Percentiles rank a stretch among this genome's conserved stretches.
These are phyloP conservation scores for Amoebophrya sp. DNA, from an alignment of 169 alveolate species.

Conservation along the genomic window DNA sequence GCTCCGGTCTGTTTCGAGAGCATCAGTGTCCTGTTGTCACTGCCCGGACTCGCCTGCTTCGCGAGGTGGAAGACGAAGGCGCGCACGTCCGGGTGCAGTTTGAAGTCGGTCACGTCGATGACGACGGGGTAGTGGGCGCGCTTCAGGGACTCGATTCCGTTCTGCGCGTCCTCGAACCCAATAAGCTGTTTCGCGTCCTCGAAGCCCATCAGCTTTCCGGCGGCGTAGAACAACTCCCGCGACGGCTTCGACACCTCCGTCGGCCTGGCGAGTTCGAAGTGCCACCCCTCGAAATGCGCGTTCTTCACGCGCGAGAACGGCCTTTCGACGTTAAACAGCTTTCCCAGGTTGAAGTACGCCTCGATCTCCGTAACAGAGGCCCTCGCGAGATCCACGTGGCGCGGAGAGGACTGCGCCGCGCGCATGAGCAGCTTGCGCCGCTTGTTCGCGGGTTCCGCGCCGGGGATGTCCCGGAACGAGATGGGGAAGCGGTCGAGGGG, in stretches of 20 bases:
- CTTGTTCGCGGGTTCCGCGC: no score
- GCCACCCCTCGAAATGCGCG: not conserved
- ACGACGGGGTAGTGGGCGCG: not conserved
- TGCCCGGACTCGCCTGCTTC: no score
- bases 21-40: no score
- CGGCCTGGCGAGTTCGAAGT: not conserved
- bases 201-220: not conserved
- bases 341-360: no score
- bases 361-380: no score
- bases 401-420: no score
- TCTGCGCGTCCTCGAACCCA: not conserved
- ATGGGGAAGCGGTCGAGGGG: not conserved
- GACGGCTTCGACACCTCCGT: not conserved
- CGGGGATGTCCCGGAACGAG: not conserved
- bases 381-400: no score
- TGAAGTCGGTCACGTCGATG: not conserved
- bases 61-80: not conserved
- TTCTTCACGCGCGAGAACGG: not conserved
- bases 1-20: not conserved
- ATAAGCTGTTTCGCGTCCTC: not conserved
- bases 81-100: not conserved
- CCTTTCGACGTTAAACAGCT: no score
- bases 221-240: not conserved
- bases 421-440: no score
- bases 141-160: not conserved